Evolutionary conservation across 345 rosid genomes (phyloP), one percentile per base, ranked within the genome.

Genomic region (Raphanus raphanistrum): DNA sequence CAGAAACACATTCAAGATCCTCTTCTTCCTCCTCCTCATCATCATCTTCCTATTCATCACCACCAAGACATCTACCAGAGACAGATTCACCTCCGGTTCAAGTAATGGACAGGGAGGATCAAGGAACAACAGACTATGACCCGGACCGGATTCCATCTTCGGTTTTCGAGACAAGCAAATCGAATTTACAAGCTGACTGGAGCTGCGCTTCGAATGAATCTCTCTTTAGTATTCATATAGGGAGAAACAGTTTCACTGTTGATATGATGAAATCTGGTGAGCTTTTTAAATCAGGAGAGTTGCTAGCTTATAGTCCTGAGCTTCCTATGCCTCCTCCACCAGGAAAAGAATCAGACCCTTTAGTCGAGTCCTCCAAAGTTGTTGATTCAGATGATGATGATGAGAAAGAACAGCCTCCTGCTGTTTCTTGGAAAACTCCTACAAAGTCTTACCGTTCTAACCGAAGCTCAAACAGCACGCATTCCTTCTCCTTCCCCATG

Each of bases 201-300:
- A 95, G 92, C 62, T 72, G 73, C 60, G 77, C 89, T 79, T 87
- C 93, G 36, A 83, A 82, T 4, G 97, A 88, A 6, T 89, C 98
- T 3, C 79, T 92, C 58, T 92, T 92, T 57, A 92, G 98, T 78
- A 61, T 92, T 76, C 90, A 86, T 21, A 27, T 85, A 79, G 94
- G 93, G 63, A 79, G 76, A 38, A 82, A 62, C 64, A 92, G 96
- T 80, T 89, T 88, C 72, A 70, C 67, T 54, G 41, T 35, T 28
- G 87, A 84, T 17, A 4, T 38, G 55, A 48, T 36, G 62, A 85
- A 71, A 73, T 77, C 83, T n/a, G 85, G 65, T 11, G 93, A 85
- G 38, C 66, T 67, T 12, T 59, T 7, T 28, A 83, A 81, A 71
- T 81, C 88, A 25, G 82, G 69, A 8, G 93, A 87, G 80, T 58